A percentile compares a stretch with the other conserved stretches of the same genome.
Conservation (phyloP, 1,139 yeast genomes). For the Blastobotrys serpentis region DNA sequence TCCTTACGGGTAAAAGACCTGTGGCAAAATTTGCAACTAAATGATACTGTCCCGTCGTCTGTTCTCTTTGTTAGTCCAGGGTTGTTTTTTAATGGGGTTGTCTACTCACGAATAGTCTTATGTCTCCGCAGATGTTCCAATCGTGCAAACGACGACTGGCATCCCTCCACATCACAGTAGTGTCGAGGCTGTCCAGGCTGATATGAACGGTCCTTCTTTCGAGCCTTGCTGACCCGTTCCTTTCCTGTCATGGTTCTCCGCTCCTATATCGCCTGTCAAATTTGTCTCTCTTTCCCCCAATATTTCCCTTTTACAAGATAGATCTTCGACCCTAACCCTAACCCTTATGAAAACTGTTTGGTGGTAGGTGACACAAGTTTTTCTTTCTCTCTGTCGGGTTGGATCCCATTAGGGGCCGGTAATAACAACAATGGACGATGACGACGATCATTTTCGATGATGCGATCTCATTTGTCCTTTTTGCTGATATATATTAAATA, state of each 20-base stretch:
- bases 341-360: neutral
- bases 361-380: too few species aligned
- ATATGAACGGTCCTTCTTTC: constrained; percentile 20
- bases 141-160: constrained; percentile 28
- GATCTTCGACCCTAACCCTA: neutral
- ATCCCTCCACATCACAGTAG: constrained; percentile 19
- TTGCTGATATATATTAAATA: too few species aligned
- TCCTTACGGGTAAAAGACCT: constrained; percentile 28
- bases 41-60: constrained; percentile 25
- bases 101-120: constrained; percentile 27
- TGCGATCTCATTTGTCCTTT: too few species aligned
- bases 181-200: constrained; percentile 25
- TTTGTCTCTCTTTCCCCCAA: neutral
- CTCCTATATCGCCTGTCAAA: constrained; percentile 1
- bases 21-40: constrained; percentile 25
- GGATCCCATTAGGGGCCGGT: too few species aligned
- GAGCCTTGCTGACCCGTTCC: constrained; percentile 3
- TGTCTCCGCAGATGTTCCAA: constrained; percentile 30
- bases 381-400: too few species aligned
- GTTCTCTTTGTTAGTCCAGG: neutral
- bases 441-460: too few species aligned
- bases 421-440: too few species aligned
- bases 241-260: constrained; percentile 6
- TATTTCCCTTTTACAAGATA: neutral
- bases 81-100: neutral